Percentiles rank a stretch among this genome's conserved stretches.
Evolutionary conservation across 1,284 basidiomycete genomes (phyloP).

Genomic region (Cutaneotrichosporon arboriforme): DNA sequence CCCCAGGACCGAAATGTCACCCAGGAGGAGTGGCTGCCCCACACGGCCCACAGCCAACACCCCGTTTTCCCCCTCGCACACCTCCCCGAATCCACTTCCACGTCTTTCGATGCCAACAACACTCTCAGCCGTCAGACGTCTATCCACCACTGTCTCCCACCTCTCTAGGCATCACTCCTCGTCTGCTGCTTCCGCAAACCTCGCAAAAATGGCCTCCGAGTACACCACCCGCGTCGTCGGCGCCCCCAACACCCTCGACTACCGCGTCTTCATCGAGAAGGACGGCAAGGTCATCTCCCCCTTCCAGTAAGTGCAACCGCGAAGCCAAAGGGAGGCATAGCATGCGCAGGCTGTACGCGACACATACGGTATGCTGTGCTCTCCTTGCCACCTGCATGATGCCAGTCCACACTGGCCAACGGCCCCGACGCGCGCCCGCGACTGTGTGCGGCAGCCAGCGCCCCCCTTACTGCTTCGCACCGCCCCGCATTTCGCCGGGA

Average conservation of each 20-base stretch:
- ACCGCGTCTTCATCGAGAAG: constrained; percentile 90
- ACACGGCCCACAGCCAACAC: background rate
- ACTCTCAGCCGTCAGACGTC: constrained; percentile 8
- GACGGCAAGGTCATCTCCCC: constrained; percentile 78
- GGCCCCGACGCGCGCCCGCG: too few species aligned
- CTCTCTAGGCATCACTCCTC: constrained; percentile 10
- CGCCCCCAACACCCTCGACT: constrained; percentile 57
- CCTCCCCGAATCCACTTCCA: background rate
- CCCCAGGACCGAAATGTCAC: too few species aligned
- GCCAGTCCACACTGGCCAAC: too few species aligned
- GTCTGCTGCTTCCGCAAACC: background rate
- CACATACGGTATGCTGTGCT: too few species aligned
- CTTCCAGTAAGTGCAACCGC: constrained; percentile 59
- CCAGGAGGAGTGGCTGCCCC: background rate
- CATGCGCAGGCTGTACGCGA: too few species aligned
- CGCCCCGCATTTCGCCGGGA: too few species aligned
- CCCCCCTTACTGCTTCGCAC: constrained; percentile 66
- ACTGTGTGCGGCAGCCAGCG: too few species aligned
- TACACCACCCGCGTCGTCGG: constrained; percentile 20
- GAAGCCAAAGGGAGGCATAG: too few species aligned
- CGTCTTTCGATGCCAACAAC: constrained; percentile 2
- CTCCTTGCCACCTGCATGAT: too few species aligned
- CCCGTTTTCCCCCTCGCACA: background rate
- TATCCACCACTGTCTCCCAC: constrained; percentile 19
- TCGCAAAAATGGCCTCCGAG: constrained; percentile 17